Evolutionary conservation across 495 filamentous ascomycete genomes (phyloP).

Genomic region (Pseudoneurospora amorphoporcata): DNA sequence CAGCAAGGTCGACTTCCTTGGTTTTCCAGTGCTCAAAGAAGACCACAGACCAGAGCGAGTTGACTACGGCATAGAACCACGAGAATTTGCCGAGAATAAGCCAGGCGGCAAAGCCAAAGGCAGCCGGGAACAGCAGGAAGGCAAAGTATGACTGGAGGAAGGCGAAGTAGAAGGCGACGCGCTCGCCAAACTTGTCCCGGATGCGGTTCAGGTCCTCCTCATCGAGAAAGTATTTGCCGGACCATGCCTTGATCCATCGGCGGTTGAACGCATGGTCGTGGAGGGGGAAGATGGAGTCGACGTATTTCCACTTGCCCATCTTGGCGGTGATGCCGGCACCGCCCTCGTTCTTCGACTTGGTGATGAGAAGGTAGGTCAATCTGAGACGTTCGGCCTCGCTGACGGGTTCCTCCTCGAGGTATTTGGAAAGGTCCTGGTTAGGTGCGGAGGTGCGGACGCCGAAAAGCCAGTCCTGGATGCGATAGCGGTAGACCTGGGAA

Average conservation of each 20-base stretch:
- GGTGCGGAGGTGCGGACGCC: slow-evolving; percentile 75
- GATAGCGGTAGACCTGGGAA: slow-evolving; percentile 54
- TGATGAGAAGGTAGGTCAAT: slow-evolving; percentile 78
- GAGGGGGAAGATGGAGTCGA: slow-evolving; percentile 76
- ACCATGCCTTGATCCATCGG: slow-evolving; percentile 84
- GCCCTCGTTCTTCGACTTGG: slow-evolving; percentile 65
- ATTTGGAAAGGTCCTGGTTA: slow-evolving; percentile 56
- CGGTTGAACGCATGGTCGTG: slow-evolving; percentile 85
- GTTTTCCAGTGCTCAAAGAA: slow-evolving; percentile 98
- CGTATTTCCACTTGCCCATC: slow-evolving; percentile 73
- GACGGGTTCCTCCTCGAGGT: slow-evolving; percentile 55
- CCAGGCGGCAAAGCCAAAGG: slow-evolving; percentile 74
- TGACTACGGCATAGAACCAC: slow-evolving; percentile 68
- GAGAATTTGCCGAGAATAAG: slow-evolving; percentile 77
- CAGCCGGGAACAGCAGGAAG: slow-evolving; percentile 76
- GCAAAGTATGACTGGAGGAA: slow-evolving; percentile 89
- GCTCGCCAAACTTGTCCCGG: slow-evolving; percentile 83
- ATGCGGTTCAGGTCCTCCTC: slow-evolving; percentile 73
- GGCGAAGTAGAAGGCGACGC: slow-evolving; percentile 92
- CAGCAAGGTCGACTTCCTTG: slow-evolving; percentile 80
- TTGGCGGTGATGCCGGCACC: slow-evolving; percentile 84
- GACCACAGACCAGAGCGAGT: slow-evolving; percentile 75
- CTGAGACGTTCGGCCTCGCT: slow-evolving; percentile 83
- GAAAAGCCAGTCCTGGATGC: slow-evolving; percentile 93
- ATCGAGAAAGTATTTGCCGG: slow-evolving; percentile 66